Percentiles rank a stretch among this genome's conserved stretches.
These are phyloP conservation scores for Schwanniomyces occidentalis DNA, from an alignment of 805 yeast genomes.

Conservation along the genomic window DNA sequence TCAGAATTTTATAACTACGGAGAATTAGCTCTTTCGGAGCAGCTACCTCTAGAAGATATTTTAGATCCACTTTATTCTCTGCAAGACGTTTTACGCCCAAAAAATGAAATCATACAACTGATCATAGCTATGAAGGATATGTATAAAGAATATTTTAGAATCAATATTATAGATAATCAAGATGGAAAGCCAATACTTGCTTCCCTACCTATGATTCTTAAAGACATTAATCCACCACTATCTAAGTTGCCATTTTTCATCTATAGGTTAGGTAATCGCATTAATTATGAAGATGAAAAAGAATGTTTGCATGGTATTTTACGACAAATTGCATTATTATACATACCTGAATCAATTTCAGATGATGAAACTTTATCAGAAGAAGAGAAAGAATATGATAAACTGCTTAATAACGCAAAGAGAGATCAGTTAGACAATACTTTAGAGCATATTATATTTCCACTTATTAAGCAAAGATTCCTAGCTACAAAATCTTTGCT, in stretches of 20 bases:
- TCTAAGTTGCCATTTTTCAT: constrained; percentile 68
- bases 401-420: constrained; percentile 19
- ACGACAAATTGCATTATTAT: constrained; percentile 67
- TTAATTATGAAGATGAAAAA: constrained; percentile 69
- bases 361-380: constrained; percentile 8
- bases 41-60: constrained; percentile 28
- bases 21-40: constrained; percentile 21
- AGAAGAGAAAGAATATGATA: constrained; percentile 16
- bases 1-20: constrained; percentile 86
- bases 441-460: constrained; percentile 65
- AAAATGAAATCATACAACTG: constrained; percentile 13
- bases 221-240: constrained; percentile 61
- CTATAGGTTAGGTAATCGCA: constrained; percentile 55
- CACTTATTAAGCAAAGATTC: constrained; percentile 59
- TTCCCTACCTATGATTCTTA: constrained; percentile 68
- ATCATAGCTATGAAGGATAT: constrained; percentile 62
- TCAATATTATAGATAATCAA: constrained; percentile 40
- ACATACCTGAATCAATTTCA: constrained; percentile 61
- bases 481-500: constrained; percentile 59
- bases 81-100: constrained; percentile 14
- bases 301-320: constrained; percentile 66
- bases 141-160: constrained; percentile 77
- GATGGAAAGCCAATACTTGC: constrained; percentile 35
- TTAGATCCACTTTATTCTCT: constrained; percentile 34
- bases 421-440: constrained; percentile 23